These are phyloP conservation scores for Xanthoconium stramineum DNA, from an alignment of 768 basidiomycete species.

Conservation along the genomic window DNA sequence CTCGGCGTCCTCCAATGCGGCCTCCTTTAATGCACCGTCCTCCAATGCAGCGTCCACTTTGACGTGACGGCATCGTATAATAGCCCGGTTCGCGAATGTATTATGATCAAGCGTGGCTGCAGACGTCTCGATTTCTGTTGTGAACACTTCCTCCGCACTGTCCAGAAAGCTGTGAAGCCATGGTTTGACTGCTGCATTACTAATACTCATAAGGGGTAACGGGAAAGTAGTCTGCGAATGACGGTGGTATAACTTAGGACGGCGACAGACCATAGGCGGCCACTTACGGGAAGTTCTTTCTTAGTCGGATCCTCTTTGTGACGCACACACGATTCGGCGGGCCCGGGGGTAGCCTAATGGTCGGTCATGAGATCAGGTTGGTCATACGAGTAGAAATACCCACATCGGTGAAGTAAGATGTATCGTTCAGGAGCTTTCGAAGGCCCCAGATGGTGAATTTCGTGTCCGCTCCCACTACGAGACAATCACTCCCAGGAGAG, in stretches of 20 bases:
- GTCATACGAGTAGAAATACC: not conserved
- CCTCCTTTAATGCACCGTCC: constrained; percentile 1
- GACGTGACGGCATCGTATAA: constrained; percentile 8
- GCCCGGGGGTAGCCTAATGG: not conserved
- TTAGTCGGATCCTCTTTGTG: constrained; percentile 2
- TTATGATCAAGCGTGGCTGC: not conserved
- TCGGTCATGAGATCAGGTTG: not conserved
- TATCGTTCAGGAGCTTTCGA: not conserved
- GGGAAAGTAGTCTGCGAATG: constrained; percentile 3
- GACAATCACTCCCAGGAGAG: constrained; percentile 6
- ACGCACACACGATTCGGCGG: not conserved
- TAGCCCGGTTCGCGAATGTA: constrained; percentile 14
- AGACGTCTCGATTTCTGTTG: constrained; percentile 5
- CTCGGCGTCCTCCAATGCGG: constrained; percentile 3
- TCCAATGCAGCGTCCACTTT: not conserved
- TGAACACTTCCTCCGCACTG: constrained; percentile 5
- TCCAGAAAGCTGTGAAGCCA: constrained; percentile 17
- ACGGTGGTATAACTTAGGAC: not conserved
- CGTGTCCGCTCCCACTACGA: constrained; percentile 3
- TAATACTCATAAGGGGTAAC: constrained; percentile 18
- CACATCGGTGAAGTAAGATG: constrained; percentile 1
- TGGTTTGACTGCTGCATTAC: constrained; percentile 13
- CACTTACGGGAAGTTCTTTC: constrained; percentile 4
- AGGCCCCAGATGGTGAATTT: constrained; percentile 17
- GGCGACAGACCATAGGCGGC: not conserved